Evolutionary conservation across 2,329 filamentous ascomycete species (phyloP), one percentile per base, ranked within the genome.

Genomic region (Ceratocystis papillata): DNA sequence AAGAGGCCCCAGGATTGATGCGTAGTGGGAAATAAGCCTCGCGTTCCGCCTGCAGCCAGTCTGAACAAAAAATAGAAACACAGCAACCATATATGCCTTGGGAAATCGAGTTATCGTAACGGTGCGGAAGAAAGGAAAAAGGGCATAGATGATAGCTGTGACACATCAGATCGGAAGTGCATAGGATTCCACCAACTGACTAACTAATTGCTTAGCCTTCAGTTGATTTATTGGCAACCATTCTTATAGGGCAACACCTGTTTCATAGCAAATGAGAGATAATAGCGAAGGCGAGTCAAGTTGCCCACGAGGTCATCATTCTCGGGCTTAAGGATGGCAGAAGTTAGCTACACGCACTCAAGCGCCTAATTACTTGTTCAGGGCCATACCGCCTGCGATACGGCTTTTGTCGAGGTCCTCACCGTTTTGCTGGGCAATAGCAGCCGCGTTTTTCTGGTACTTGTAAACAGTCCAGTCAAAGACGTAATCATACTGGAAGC

Each of bases 381-480:
- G 83, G 83, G 68, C 85, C 83, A 70, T 86, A 84, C 73, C 82
- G 73, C 86, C 85, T 73, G 82, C 82, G 75, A 86, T 85, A 71
- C 84, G 84, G 70, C 82, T 81, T 79, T 92, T 90, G 73, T 94
- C 89, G 20, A 91, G 88, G 50, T 86, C 85, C 70, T 91, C 88
- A 67, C 78, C 79, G 73, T 84, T 80, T 71, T 88, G 89, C 77
- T 93, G 87, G 71, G 90, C 89, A 76, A 96, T 96, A 74, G 91
- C 91, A 79, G 95, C 90, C 65, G 92, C 92, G 73, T 96, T 97
- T 87, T 96, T 96, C 84, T 96, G 92, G 83, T 97, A 96, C 82
- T 97, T 97, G 86, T 96, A 97, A 73, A 97, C 94, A 68, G 94
- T 99, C 94, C 94, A 99, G 80, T 99, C 94, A 74, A 99, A 99